A percentile compares a stretch with the other conserved stretches of the same genome.
Conservation (phyloP, 2,329 filamentous ascomycete species). For the Xylariaceae sp. region DNA sequence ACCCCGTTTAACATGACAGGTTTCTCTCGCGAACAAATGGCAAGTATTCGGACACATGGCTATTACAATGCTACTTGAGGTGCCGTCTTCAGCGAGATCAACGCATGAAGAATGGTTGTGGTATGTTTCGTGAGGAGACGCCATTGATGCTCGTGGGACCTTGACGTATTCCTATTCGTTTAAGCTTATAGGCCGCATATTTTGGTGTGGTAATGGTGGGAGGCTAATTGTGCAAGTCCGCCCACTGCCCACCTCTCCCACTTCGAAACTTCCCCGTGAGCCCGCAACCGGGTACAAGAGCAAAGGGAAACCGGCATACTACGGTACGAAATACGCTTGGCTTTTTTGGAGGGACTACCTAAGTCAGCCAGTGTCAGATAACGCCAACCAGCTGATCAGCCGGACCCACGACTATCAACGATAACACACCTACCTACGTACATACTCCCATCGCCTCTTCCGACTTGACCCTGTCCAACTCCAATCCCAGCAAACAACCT, state of each 20-base stretch:
- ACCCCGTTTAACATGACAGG: not conserved
- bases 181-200: conserved; percentile 13
- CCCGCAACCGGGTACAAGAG: conserved; percentile 10
- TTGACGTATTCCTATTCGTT: conserved; percentile 44
- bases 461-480: conserved; percentile 20
- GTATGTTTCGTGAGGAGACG: conserved; percentile 26
- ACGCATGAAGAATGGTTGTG: conserved; percentile 50
- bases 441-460: not conserved
- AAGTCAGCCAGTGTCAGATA: conserved; percentile 25
- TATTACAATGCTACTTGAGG: conserved; percentile 32
- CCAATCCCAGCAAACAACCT: conserved; percentile 6
- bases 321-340: conserved; percentile 19
- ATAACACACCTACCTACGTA: not conserved
- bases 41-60: conserved; percentile 12
- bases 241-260: not conserved
- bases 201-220: conserved; percentile 20
- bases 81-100: conserved; percentile 39
- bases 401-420: not conserved
- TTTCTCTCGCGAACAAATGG: conserved; percentile 9
- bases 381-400: conserved; percentile 24
- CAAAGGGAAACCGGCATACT: conserved; percentile 14
- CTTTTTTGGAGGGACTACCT: conserved; percentile 5
- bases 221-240: not conserved
- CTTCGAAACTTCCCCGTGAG: not conserved
- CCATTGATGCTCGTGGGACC: conserved; percentile 41